Evolutionary conservation across 371 early-diverging fungal species (phyloP).

Genomic region (Syncephalis plumigaleata): DNA sequence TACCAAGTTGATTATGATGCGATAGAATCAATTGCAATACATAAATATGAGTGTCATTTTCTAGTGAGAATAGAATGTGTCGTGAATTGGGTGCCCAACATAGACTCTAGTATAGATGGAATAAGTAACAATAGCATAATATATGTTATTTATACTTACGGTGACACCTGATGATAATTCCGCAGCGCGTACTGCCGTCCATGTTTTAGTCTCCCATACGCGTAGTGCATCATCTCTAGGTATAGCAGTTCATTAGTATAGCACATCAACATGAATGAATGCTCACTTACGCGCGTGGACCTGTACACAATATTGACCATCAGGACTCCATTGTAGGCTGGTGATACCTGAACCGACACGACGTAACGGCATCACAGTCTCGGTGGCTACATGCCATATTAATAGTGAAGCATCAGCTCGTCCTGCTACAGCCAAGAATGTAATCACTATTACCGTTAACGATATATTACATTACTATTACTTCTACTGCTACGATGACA

Average conservation of each 20-base stretch:
- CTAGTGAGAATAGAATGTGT: not conserved
- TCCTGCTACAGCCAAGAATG: not conserved
- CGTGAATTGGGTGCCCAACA: not conserved
- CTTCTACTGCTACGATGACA: too few species aligned
- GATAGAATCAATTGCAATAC: not conserved
- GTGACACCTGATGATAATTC: not conserved
- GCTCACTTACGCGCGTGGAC: not conserved
- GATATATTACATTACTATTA: too few species aligned
- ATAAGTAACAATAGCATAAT: not conserved
- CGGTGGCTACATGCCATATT: not conserved
- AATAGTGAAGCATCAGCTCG: not conserved
- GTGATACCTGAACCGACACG: not conserved
- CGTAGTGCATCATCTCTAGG: not conserved
- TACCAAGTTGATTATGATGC: not conserved
- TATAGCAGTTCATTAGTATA: not conserved
- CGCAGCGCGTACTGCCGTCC: not conserved
- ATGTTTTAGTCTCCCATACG: not conserved
- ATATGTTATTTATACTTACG: not conserved
- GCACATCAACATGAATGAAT: not conserved
- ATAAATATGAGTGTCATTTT: not conserved
- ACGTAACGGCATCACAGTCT: not conserved
- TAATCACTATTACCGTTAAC: too few species aligned
- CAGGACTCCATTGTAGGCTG: not conserved
- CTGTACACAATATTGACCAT: not conserved
- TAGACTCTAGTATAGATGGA: not conserved